Conservation (phyloP, 2,329 filamentous ascomycete genomes). For the Chalara sp. region DNA sequence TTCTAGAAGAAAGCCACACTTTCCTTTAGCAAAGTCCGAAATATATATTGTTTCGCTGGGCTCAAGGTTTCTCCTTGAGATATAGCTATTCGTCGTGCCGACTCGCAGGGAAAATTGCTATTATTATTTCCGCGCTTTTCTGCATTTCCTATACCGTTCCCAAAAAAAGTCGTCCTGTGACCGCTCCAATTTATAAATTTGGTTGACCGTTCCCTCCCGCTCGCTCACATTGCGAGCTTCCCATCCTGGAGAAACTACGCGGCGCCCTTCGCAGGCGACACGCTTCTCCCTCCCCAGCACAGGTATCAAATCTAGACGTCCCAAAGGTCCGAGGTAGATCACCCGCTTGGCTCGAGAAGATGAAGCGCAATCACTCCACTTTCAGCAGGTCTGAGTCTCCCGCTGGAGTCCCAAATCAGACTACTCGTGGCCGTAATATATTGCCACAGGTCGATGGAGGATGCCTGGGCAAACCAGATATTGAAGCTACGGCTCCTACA, state of each 20-base stretch:
- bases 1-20: no score
- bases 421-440: not conserved
- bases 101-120: not conserved
- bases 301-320: slow-evolving; percentile 6
- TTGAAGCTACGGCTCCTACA: not conserved
- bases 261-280: slow-evolving; percentile 24
- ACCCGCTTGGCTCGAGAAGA: slow-evolving; percentile 23
- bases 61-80: no score
- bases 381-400: slow-evolving; percentile 21
- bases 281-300: slow-evolving; percentile 16
- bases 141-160: no score
- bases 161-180: no score
- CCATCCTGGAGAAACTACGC: slow-evolving; percentile 14
- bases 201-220: no score
- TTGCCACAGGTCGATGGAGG: slow-evolving; percentile 14
- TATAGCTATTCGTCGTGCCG: not conserved
- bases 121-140: not conserved
- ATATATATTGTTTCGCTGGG: no score
- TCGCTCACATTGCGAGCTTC: no score
- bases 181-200: no score
- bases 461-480: slow-evolving; percentile 9
- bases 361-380: slow-evolving; percentile 19
- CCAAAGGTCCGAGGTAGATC: slow-evolving; percentile 16
- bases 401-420: slow-evolving; percentile 5
- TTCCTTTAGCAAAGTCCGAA: no score